phyloP scores from a whole-genome alignment of 2,329 filamentous ascomycete genomes.

The Penicillium italicum region DNA sequence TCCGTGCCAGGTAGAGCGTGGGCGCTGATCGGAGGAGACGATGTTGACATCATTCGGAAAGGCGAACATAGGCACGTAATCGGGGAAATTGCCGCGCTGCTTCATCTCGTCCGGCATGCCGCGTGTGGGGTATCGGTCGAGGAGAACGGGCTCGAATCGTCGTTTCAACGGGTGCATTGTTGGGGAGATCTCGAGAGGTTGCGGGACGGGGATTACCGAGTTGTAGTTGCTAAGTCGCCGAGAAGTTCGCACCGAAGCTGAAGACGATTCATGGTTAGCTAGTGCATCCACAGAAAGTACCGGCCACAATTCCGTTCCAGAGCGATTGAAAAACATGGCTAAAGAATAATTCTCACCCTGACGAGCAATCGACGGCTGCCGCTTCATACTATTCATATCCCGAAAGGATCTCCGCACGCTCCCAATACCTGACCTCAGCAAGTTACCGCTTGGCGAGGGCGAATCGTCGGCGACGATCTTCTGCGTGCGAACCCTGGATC shows the following conservation, averaged over 20 bases:
- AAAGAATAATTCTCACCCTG: conserved; percentile 55
- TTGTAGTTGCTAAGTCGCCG: conserved; percentile 95
- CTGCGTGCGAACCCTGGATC: conserved; percentile 75
- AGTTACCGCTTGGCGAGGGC: conserved; percentile 35
- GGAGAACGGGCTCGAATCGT: conserved; percentile 90
- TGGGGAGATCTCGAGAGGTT: conserved; percentile 82
- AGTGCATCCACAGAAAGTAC: neutral
- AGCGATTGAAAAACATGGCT: neutral
- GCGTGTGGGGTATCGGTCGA: conserved; percentile 89
- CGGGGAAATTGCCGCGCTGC: conserved; percentile 80
- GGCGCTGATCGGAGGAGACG: conserved; percentile 88
- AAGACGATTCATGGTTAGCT: neutral
- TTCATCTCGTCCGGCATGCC: conserved; percentile 74
- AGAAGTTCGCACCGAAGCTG: conserved; percentile 71
- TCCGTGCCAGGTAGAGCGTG: conserved; percentile 96
- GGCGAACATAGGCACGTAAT: conserved; percentile 98
- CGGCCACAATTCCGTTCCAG: neutral
- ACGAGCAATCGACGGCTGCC: conserved; percentile 72
- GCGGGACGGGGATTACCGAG: conserved; percentile 89
- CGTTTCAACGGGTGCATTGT: conserved; percentile 95
- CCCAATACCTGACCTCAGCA: conserved; percentile 63
- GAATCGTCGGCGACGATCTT: conserved; percentile 74
- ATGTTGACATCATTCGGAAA: conserved; percentile 98
- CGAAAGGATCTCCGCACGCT: conserved; percentile 87
- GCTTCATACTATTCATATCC: conserved; percentile 93